These are phyloP conservation scores for Rubroshorea leprosula DNA, from an alignment of 345 rosid species.

Conservation along the genomic window DNA sequence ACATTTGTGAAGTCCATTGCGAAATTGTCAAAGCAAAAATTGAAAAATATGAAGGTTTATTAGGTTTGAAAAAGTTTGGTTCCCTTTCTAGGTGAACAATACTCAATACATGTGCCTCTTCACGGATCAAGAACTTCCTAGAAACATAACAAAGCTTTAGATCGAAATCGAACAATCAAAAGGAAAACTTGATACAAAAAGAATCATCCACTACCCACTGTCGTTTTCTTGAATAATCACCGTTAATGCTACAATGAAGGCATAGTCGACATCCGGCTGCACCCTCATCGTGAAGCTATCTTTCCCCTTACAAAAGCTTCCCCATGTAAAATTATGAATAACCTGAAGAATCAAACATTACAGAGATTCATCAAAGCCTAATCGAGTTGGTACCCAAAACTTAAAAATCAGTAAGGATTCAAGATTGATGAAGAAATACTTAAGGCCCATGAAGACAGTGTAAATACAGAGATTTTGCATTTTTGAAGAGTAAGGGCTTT, in stretches of 20 bases:
- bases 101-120: too few species aligned
- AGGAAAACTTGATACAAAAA: too few species aligned
- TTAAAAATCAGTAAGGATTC: too few species aligned
- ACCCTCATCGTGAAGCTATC: conserved; percentile 39
- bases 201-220: background rate
- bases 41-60: too few species aligned
- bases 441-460: too few species aligned
- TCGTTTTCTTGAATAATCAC: conserved; percentile 12
- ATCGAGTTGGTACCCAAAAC: too few species aligned
- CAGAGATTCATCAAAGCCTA: too few species aligned
- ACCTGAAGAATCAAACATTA: conserved; percentile 23
- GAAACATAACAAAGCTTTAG: background rate
- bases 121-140: background rate
- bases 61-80: background rate
- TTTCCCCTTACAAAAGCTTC: conserved; percentile 34
- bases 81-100: background rate
- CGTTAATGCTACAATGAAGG: conserved; percentile 35
- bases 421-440: too few species aligned
- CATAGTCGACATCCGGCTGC: conserved; percentile 44
- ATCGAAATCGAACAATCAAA: background rate
- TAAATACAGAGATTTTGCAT: too few species aligned
- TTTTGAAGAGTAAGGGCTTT: too few species aligned
- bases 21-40: too few species aligned
- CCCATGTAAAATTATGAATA: conserved; percentile 33
- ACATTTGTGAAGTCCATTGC: too few species aligned